phyloP scores from a whole-genome alignment of 2,329 filamentous ascomycete genomes.

The Sclerotinia spermophila region DNA sequence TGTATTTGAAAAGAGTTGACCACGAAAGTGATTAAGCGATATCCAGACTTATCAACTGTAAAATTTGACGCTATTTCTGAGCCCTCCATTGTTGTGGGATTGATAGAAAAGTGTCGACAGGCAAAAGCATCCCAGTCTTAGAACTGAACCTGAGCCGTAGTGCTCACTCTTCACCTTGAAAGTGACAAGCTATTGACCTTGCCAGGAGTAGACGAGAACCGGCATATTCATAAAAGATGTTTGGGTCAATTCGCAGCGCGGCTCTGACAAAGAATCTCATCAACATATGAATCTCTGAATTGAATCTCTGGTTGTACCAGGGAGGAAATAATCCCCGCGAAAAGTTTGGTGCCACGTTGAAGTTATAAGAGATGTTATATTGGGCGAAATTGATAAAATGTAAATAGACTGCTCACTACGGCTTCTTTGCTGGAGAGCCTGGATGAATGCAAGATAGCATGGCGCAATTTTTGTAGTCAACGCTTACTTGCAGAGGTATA shows the following conservation, averaged over 20 bases:
- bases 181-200: neutral
- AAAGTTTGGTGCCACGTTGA: too few relatives aligned
- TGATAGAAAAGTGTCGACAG: too few relatives aligned
- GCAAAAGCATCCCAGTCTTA: fast-evolving
- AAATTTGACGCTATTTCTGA: neutral
- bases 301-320: neutral
- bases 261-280: neutral
- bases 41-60: neutral
- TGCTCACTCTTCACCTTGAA: neutral
- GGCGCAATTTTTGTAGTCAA: neutral
- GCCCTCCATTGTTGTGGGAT: fast-evolving
- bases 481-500: neutral
- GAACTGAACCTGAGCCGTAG: neutral
- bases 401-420: neutral
- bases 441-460: neutral
- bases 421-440: neutral
- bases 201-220: neutral
- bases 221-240: too few relatives aligned
- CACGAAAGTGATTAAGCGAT: neutral
- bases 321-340: neutral
- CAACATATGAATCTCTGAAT: neutral
- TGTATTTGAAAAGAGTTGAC: neutral
- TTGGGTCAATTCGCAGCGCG: fast-evolving
- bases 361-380: fast-evolving
- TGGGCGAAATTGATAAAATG: neutral